Evolutionary conservation across 257 asterid genomes (phyloP), one percentile per base, ranked within the genome.

Genomic region (Fraxinus pennsylvanica): DNA sequence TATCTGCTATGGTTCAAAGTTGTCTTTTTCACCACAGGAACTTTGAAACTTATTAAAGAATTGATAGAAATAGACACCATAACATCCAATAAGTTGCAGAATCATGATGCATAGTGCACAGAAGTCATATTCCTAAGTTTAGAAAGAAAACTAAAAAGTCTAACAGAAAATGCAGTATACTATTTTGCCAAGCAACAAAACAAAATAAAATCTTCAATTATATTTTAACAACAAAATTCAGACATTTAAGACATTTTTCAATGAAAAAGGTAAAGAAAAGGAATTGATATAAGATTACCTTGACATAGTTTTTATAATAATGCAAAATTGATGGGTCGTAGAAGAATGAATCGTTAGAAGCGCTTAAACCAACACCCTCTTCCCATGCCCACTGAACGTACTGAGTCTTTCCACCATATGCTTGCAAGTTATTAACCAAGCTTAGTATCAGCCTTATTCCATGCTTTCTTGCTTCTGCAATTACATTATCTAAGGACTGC

Each of bases 341-440:
- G 88, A 91, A 96, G 90, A 96, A 96, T 3, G 99, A 96, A 86
- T 96, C 99, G 7, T 96, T 96, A 0, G 99, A 96, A 76, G 99
- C 87, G 85, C 98, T 96, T 78, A 96, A 80, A 43, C 93, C 98
- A 59, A 93, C 91, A 61, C 97, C 98, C 79, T 96, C 99, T 76
- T 96, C 98, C 99, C 98, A 96, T 2, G 99, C 98, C 99, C 99
- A 96, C 89, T 93, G 89, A 30, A 96, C 99, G 85, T 96, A 96
- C 79, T 93, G 99, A 43, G 96, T 90, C 80, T 93, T 96, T 61
- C 99, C 99, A 68, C 99, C 99, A 71, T 89, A 96, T 3, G 98
- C 98, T 88, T 93, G 96, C 87, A 96, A 87, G 86, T 96, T 96
- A 83, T 96, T 96, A 39, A 96, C 99, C 86, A 96, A 86, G 84